Evolutionary conservation across 345 rosid genomes (phyloP), one percentile per base, ranked within the genome.

Genomic region (Eucalyptus albens): DNA sequence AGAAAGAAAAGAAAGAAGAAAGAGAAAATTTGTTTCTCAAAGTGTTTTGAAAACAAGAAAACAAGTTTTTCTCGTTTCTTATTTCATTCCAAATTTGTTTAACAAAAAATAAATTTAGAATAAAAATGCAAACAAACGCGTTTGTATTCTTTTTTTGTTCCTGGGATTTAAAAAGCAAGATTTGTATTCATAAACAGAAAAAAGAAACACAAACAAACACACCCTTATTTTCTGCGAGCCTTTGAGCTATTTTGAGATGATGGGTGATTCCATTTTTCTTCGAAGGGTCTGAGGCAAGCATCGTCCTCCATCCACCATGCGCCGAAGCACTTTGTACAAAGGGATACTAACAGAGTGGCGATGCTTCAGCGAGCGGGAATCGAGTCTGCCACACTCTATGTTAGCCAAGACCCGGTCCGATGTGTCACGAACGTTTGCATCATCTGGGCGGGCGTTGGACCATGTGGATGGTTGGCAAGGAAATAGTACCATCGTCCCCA

Each of bases 31-130:
- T 15, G 7, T 50, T 50, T 50, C 1, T 50, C 6, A 0, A 50
- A 50, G 51, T 50, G 0, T 50, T 50, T 2, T 0, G 11, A 2
- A 49, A 49, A 49, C 15, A 49, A 49, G 6, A 49, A 49, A 50
- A 50, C 5, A 4, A 12, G 6, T 49, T 49, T 12, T 49, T 49
- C 1, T 49, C 5, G 0, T 13, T 50, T 50, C 1, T 13, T 13
- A 0, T 49, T 49, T 49, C 0, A 0, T 49, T 49, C 2, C 6
- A 14, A 50, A 50, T 50, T 50, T 50, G 3, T 14, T 50, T 0
- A 14, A 14, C 2, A 14, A 50, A 50, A 50, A 14, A 50, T 5
- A 50, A 0, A 50, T 50, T 50, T 2, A 2, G 1, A 50, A 50
- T 6, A 14, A 50, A 50, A 50, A 15, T 50, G 51, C 51, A 50